These are phyloP conservation scores for Penicillium argentinense DNA, from an alignment of 495 filamentous ascomycete species.

Conservation along the genomic window DNA sequence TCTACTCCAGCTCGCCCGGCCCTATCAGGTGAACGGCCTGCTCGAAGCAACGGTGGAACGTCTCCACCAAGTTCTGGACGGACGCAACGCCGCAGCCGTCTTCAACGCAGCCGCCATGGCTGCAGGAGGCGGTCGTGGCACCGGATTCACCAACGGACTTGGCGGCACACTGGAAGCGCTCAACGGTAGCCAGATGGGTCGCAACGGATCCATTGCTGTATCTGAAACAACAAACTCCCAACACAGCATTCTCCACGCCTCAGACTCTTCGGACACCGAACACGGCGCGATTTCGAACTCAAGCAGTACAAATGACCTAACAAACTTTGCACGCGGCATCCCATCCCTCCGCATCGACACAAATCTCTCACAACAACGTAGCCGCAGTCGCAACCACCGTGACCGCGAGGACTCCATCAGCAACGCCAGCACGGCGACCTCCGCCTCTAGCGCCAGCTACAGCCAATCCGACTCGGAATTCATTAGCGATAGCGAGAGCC, in stretches of 20 bases:
- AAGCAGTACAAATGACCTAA: constrained; percentile 33
- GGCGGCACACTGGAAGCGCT: constrained; percentile 47
- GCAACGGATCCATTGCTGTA: constrained; percentile 18
- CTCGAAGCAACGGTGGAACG: constrained; percentile 90
- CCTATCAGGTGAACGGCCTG: constrained; percentile 89
- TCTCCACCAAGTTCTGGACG: constrained; percentile 86
- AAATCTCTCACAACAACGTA: constrained; percentile 31
- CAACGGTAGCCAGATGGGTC: constrained; percentile 33
- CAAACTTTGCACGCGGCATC: constrained; percentile 31
- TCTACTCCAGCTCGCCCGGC: constrained; percentile 87
- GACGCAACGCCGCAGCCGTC: constrained; percentile 89
- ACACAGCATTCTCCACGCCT: constrained; percentile 34
- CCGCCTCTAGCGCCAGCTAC: constrained; percentile 43
- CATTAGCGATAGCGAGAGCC: constrained; percentile 24
- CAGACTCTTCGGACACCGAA: constrained; percentile 49
- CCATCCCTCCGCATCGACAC: constrained; percentile 49
- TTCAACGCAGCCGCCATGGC: constrained; percentile 99
- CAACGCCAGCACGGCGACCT: constrained; percentile 43
- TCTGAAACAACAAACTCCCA: constrained; percentile 26
- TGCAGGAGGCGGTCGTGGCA: constrained; percentile 83
- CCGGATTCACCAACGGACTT: constrained; percentile 43
- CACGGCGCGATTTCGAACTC: constrained; percentile 37
- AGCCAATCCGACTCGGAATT: constrained; percentile 45
- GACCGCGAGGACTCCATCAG: constrained; percentile 46
- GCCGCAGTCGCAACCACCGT: constrained; percentile 22